A percentile compares a stretch with the other conserved stretches of the same genome.
Conservation (phyloP, 345 rosid genomes). For the Nephelium lappaceum region DNA sequence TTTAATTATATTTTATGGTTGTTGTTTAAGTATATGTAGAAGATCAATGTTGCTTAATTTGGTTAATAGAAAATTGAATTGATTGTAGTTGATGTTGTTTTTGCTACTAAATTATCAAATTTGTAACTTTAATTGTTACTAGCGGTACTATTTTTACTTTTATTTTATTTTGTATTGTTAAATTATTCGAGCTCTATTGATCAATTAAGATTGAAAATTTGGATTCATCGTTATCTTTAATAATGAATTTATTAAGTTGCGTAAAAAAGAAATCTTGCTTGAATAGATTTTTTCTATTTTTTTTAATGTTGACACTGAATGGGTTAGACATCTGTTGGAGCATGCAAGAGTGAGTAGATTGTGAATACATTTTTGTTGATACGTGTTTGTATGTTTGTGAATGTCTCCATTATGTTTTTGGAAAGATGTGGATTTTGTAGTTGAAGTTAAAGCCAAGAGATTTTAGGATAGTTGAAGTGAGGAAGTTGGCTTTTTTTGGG, state of each 20-base stretch:
- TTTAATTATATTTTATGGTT: too few relatives aligned
- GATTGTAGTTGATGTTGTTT: not conserved
- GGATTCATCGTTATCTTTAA: not conserved
- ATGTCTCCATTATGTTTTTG: not conserved
- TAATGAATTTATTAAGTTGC: not conserved
- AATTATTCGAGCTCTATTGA: not conserved
- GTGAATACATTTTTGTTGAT: not conserved
- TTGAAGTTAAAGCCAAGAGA: conserved; percentile 1
- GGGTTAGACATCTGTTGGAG: too few relatives aligned
- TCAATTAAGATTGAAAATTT: not conserved
- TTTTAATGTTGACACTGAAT: too few relatives aligned
- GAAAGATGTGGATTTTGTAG: not conserved
- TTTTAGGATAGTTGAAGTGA: not conserved
- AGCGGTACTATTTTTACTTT: not conserved
- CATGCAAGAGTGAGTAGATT: not conserved
- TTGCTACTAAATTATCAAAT: not conserved
- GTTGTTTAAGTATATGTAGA: not conserved
- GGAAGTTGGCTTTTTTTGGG: not conserved
- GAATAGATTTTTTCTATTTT: too few relatives aligned
- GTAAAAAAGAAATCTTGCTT: too few relatives aligned
- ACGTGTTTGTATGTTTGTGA: not conserved
- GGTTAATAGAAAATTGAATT: not conserved
- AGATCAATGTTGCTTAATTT: not conserved
- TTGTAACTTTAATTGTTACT: not conserved
- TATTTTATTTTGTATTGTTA: not conserved